Conservation (phyloP, 2,329 filamentous ascomycete species). For the Monosporascus sp. region DNA sequence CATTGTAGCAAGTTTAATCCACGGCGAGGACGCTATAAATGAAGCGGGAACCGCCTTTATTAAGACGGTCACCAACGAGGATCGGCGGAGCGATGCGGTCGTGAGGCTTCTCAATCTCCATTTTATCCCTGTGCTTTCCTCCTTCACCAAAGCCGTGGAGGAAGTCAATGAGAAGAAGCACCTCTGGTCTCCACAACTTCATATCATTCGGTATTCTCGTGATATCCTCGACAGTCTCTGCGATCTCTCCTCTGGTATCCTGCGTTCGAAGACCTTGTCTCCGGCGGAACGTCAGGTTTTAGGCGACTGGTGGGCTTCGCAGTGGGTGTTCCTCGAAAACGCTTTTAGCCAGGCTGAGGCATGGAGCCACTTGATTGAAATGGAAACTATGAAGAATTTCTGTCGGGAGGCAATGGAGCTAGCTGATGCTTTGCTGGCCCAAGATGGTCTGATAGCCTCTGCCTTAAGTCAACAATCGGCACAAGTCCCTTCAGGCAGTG, state of each 20-base stretch:
- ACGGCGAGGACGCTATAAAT: slow-evolving; percentile 72
- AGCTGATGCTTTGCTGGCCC: slow-evolving; percentile 76
- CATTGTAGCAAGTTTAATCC: slow-evolving; percentile 74
- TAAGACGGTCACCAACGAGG: slow-evolving; percentile 72
- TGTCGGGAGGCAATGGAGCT: slow-evolving; percentile 94
- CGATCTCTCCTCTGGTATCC: slow-evolving; percentile 50
- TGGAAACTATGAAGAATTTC: slow-evolving; percentile 79
- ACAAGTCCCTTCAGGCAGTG: slow-evolving; percentile 20
- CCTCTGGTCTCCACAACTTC: slow-evolving; percentile 54
- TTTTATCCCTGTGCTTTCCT: slow-evolving; percentile 37
- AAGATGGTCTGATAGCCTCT: slow-evolving; percentile 77
- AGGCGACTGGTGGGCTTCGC: slow-evolving; percentile 73
- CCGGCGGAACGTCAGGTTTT: slow-evolving; percentile 60
- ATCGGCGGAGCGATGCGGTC: slow-evolving; percentile 46
- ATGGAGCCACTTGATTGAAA: slow-evolving; percentile 76
- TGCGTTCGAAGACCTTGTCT: slow-evolving; percentile 51
- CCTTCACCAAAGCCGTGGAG: slow-evolving; percentile 38
- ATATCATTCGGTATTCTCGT: slow-evolving; percentile 51
- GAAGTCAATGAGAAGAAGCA: slow-evolving; percentile 36
- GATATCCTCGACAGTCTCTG: slow-evolving; percentile 53
- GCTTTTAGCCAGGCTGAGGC: slow-evolving; percentile 78
- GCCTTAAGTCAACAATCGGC: slow-evolving; percentile 43
- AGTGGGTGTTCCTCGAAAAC: slow-evolving; percentile 76
- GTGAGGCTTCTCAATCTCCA: slow-evolving; percentile 39
- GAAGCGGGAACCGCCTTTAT: slow-evolving; percentile 77